Evolutionary conservation across 2,329 filamentous ascomycete species (phyloP).

Genomic region (Hypocreales sp.): DNA sequence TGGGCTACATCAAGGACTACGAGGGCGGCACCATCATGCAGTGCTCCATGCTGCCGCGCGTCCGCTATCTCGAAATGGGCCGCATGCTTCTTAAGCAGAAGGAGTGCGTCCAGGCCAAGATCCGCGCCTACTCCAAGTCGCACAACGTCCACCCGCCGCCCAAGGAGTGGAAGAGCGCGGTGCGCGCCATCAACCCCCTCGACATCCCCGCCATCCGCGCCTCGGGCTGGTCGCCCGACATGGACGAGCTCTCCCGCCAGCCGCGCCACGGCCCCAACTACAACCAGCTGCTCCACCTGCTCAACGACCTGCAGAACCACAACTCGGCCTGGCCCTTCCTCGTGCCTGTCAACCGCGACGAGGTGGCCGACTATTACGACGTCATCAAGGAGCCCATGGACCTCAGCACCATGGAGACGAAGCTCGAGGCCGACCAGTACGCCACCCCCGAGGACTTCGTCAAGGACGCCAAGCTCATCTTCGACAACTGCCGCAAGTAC

Average conservation of each 20-base stretch:
- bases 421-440: slow-evolving; percentile 88
- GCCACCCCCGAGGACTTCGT: slow-evolving; percentile 84
- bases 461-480: slow-evolving; percentile 75
- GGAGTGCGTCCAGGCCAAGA: slow-evolving; percentile 88
- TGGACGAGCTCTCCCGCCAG: slow-evolving; percentile 92
- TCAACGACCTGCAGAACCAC: slow-evolving; percentile 93
- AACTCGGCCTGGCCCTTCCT: slow-evolving; percentile 89
- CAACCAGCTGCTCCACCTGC: slow-evolving; percentile 79
- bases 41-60: slow-evolving; percentile 89
- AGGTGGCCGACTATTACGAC: slow-evolving; percentile 97
- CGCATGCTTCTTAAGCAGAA: slow-evolving; percentile 97
- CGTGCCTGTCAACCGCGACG: slow-evolving; percentile 83
- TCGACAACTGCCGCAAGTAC: slow-evolving; percentile 89
- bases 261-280: slow-evolving; percentile 94
- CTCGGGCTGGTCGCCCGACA: slow-evolving; percentile 90
- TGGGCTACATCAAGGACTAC: slow-evolving; percentile 99
- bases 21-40: slow-evolving; percentile 99
- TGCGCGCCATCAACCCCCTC: slow-evolving; percentile 66
- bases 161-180: slow-evolving; percentile 66
- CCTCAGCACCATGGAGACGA: slow-evolving; percentile 84
- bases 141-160: slow-evolving; percentile 80
- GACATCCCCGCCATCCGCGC: slow-evolving; percentile 77
- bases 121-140: slow-evolving; percentile 75
- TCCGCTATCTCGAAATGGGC: slow-evolving; percentile 83
- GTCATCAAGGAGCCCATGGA: slow-evolving; percentile 99